Base-by-base conservation (phyloP, 1,284 basidiomycete genomes). In the Abortiporus biennis region DNA sequence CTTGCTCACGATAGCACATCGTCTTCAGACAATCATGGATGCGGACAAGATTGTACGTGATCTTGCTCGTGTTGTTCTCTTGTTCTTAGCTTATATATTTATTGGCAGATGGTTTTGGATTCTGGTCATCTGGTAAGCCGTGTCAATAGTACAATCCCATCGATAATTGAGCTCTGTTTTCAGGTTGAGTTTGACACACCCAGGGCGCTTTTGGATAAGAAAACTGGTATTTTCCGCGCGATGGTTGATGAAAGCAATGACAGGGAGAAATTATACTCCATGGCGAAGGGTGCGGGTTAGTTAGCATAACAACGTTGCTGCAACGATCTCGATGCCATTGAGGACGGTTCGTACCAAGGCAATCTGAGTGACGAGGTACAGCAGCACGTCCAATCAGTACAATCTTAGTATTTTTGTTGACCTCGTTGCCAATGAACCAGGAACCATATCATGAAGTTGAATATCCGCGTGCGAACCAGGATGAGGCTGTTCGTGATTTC, bases 21-120 rank as follows among this genome's bases (percentile, higher is more conserved):
- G 81, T 29, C 60, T 84, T 19, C 80, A 82, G 51, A 83, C 80
- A 1, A 78, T 85, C 47, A 80, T 81, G 67, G 80, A 83, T 48
- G 71, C 76, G 1, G 65, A 65, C 50, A 65, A 60, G 40, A 63
- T 63, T 35, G 56, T 57, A 50, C 33, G 67, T 19, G 6, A 22
- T 36, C 20, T 5, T 5, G n/a, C 20, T 3, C n/a, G 15, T 16
- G 3, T 6, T 22, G 35, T 20, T 40, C 11, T 22, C 17, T 32
- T 37, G 25, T n/a, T 9, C 29, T 34, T 42, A 13, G 9, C 15
- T n/a, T 19, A 32, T 9, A 15, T 39, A 3, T 21, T 11, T 24
- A n/a, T 36, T 0, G 21, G 13, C 36, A 57, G 54, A 49, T 52
- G 48, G 48, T 51, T n/a, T 19, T 50, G 6, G 48, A 51, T 27